Conservation (phyloP, 225 moss, liverwort and hornwort species). For the Pleurozium schreberi region DNA sequence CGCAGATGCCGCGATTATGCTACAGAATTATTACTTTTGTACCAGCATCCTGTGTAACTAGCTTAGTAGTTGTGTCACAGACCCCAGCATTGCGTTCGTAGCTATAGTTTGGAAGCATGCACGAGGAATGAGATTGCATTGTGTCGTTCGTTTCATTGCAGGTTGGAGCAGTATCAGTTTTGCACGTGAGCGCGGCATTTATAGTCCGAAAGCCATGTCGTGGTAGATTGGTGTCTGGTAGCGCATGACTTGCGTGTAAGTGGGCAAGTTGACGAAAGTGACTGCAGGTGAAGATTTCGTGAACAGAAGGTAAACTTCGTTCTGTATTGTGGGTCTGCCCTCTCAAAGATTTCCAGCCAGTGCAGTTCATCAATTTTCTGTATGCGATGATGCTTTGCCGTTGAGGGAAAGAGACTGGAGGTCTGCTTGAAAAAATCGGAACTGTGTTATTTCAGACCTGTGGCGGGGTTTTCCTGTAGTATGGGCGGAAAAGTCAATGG, state of each 20-base stretch:
- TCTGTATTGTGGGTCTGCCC: neutral
- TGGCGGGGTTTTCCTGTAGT: neutral
- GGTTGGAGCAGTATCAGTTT: no score
- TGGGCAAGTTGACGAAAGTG: neutral
- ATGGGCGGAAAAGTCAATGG: conserved; percentile 25
- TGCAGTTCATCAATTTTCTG: neutral
- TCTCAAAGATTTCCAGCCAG: neutral
- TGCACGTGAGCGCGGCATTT: neutral
- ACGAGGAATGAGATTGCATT: conserved; percentile 3
- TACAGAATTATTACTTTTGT: no score
- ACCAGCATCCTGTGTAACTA: no score
- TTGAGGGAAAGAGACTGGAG: neutral
- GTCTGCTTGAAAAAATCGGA: neutral
- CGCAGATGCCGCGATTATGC: neutral
- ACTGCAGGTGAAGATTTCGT: neutral
- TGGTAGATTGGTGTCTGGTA: neutral
- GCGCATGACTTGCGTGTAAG: neutral
- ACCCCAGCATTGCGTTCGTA: neutral
- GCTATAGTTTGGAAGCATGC: neutral
- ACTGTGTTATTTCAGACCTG: neutral
- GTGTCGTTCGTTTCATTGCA: conserved; percentile 10
- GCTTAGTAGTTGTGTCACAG: no score
- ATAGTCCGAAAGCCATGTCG: neutral
- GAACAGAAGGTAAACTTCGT: neutral
- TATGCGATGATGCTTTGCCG: neutral